Base-by-base conservation (phyloP, 805 yeast species). In the Zygosaccharomyces lentus region DNA sequence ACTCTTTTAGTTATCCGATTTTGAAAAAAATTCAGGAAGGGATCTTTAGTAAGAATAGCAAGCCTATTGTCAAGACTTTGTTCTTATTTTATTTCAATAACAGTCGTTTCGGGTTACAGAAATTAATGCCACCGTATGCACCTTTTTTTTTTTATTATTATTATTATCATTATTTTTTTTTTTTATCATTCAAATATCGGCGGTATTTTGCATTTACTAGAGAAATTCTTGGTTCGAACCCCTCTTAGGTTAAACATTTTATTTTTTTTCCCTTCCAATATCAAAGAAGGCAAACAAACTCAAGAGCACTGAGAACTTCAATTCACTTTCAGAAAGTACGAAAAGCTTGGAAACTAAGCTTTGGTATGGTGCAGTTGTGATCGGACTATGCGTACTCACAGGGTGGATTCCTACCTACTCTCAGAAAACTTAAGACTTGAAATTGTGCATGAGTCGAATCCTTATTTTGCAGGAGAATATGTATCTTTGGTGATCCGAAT, bases 381-480 rank as follows among this genome's bases (percentile, higher is more conserved):
- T 21, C 16, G 9, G n/a, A 23, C 9, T 23, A 64, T 64, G 68
- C 66, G 58, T 47, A 47, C 53, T 25, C 66, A 61, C 34, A 54
- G 62, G 39, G 56, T 57, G 17, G 67, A 64, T 43, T 50, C 61
- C 2, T 58, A 55, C 30, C 47, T 62, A n/a, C 49, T 63, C 8
- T 48, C 59, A 8, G 64, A 58, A 38, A 69, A 72, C 49, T 62
- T 71, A n/a, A 55, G 68, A 19, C 56, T 71, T 10, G 74, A 71
- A 50, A 65, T 71, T 4, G 65, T 68, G 6, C 69, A 69, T 52
- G 74, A 70, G 41, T 57, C 65, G 15, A 68, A 60, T 45, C 76
- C 77, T 1, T 62, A 59, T 10, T 70, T 65, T 49, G 73, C 74
- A 0, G 71, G 72, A 17, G 77, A 73, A 45, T 63, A 63, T 19